Evolutionary conservation across 495 filamentous ascomycete species (phyloP), one percentile per base, ranked within the genome.

Genomic region (Tetracladium marchalianum): DNA sequence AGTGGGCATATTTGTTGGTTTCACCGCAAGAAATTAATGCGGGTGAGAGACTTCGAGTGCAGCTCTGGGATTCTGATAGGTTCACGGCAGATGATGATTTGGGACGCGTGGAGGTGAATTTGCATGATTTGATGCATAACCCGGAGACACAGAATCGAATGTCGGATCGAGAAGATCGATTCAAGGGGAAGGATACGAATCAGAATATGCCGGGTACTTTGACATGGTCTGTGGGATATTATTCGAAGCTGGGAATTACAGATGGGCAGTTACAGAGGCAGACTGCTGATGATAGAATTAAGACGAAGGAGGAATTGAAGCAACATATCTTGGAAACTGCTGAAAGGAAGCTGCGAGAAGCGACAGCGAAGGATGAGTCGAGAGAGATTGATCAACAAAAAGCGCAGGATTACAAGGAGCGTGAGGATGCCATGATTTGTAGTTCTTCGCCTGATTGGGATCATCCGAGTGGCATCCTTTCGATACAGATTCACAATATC

Each of bases 401-500:
- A 52, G 64, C 63, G 12, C 80, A 84, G 49, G 78, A 82, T 51
- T 66, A 73, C 31, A 72, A 78, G 55, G 65, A 63, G 36, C 50
- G 56, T 39, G 68, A 74, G 56, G 61, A 70, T 44, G 52, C 59
- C 13, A 69, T 84, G 66, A 73, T 81, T 39, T 76, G 75, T 39
- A 71, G 71, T 2, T 69, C 72, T 0, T 73, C 78, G 7, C 83
- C 83, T 1, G 68, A 72, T 8, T 50, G 67, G 12, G 60, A 73
- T 0, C 76, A 70, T 44, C 75, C 75, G 1, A 74, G 70, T 8
- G 83, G 83, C 12, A 72, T 87, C 38, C 65, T 87, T 5, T 70
- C 76, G 31, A 70, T 87, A 32, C 78, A 83, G 46, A 80, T 86
- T 44, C 83, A 86, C 56, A 80, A 87, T 35, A 83, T 87, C 42